Evolutionary conservation across 2,329 filamentous ascomycete genomes (phyloP), one percentile per base, ranked within the genome.

Genomic region (Botrytis galanthina): DNA sequence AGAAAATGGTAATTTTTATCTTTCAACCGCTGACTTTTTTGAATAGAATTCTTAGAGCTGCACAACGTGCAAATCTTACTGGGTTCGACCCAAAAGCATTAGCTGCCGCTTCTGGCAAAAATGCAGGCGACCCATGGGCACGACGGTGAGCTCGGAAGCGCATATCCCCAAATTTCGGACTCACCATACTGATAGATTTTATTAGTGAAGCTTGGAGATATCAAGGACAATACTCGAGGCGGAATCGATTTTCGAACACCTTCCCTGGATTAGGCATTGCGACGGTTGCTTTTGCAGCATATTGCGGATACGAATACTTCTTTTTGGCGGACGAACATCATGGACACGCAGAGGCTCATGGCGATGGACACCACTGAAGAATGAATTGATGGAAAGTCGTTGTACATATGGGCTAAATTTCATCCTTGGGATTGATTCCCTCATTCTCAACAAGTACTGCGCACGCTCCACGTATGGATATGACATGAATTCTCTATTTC

Each of bases 181-280:
- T 22, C 35, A n/a, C 32, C 7, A 60, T 66, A 66, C 74, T 78
- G 63, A 76, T 72, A 74, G 54, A n/a, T 77, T 82, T 97, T 96
- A 86, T 77, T 82, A 99, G 96, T 81, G 96, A 99, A 86, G 89
- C 93, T 81, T 99, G 96, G 96, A 89, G 96, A 84, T 98, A 97
- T 87, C 91, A 88, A 51, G 96, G 95, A 76, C 91, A 89, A 72
- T 98, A 98, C 87, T 92, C 91, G 77, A 90, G 95, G 79, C 92
- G 87, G 85, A 97, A 97, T 85, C 92, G 96, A 79, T 96, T 98
- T 87, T 94, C 91, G 85, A 86, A 88, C 80, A 87, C 90, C 76
- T 94, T 99, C 82, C 96, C 96, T 54, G 96, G 96, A 75, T 87
- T 99, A 79, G 96, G 96, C 77, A 97, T 95, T 79, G 96, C 94